Base-by-base conservation (phyloP, 148 eudicot species). In the Polygonum maritimum region DNA sequence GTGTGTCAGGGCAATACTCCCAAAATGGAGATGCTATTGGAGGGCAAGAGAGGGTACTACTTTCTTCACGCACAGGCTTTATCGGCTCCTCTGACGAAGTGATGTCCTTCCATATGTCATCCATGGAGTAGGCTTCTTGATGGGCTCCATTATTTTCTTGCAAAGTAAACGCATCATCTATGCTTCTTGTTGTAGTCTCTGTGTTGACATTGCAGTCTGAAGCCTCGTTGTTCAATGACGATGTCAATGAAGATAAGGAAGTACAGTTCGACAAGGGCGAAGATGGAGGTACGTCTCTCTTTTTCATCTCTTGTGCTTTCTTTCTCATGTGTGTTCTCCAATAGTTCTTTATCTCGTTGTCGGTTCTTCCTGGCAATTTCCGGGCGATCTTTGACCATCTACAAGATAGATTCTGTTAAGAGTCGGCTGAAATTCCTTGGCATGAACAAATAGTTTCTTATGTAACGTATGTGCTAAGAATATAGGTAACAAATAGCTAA, bases 321-420 rank as follows among this genome's bases (percentile, higher is more conserved):
- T 92, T 90, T 82, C 97, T 84, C 97, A 86, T 92, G 75, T 88
- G 89, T 58, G 97, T 92, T 76, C 97, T 87, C 97, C 97, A 92
- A 16, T 92, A 92, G 76, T 92, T 92, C 84, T 92, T 92, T 76
- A 92, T 92, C 86, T 92, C 97, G 22, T 92, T 92, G 75, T 92
- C 97, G 0, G 97, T 92, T 75, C 97, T 82, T 60, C 97, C 97
- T 11, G 97, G 97, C 79, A 92, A 76, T 76, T 86, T 92, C 49
- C 89, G 78, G 49, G 97, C 97, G 72, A 92, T 88, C 75, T 88
- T 79, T 67, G 97, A 90, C 97, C 95, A 90, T 78, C 94, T 92
- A 86, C 74, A 80, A 19, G 54, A 33, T 40, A 7, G 16, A 16
- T 44, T 44, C 47, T 10, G 45, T 41, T 41, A 41, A 7, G 45